Base-by-base conservation (phyloP, 768 basidiomycete species). In the Mycena crocata region DNA sequence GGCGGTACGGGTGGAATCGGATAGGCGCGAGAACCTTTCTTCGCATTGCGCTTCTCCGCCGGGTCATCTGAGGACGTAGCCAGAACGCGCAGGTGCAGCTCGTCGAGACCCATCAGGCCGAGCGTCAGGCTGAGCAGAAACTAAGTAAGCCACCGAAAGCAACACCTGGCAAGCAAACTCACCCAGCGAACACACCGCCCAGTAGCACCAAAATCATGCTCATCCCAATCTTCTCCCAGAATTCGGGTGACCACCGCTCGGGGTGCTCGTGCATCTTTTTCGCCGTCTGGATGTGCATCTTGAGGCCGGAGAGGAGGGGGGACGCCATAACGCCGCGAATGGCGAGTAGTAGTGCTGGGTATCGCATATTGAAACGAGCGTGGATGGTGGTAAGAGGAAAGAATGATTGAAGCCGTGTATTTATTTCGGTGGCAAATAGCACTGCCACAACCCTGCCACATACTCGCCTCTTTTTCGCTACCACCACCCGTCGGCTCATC, bases 171-270 rank as follows among this genome's bases (percentile, higher is more conserved):
- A 4, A 23, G 23, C 14, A 37, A 2, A 79, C 88, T 52, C 62
- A 93, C 96, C 96, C 96, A 15, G 96, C 93, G 76, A 99, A 98
- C 8, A 96, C 90, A 55, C 96, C 96, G 3, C 96, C 96, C 0
- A 88, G 81, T 2, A 99, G 79, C 12, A 99, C 95, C 30, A 99
- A 84, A 3, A 79, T 75, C 4, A 79, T 81, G 55, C 91, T 92
- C 56, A 95, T 78, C 24, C 85, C 66, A 30, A 98, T 78, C 74
- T 95, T 93, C 65, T 79, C 87, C 83, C 86, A 93, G 77, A 95
- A 98, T 60, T 69, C 68, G 13, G 57, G 12, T 5, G 58, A 66
- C 64, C 57, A 60, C 10, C 40, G 31, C 52, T 52, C 64, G 37
- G 64, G 64, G 21, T 66, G 57, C 24, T 42, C 45, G 42, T 66